Evolutionary conservation across 495 filamentous ascomycete species (phyloP).

Genomic region (Daldinia decipiens): DNA sequence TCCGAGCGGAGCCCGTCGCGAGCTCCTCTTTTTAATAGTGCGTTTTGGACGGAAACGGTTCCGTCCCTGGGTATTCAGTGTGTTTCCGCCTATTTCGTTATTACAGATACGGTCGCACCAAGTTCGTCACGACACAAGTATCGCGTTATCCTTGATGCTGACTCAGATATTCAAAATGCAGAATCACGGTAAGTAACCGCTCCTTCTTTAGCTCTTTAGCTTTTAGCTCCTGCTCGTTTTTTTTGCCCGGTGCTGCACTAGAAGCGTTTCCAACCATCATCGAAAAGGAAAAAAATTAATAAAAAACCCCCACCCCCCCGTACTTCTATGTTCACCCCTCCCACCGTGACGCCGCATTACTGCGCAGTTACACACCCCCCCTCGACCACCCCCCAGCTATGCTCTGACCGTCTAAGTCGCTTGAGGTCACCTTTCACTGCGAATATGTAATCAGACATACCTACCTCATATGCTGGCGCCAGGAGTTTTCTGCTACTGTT

Average conservation of each 20-base stretch:
- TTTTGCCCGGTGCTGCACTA: slow-evolving; percentile 27
- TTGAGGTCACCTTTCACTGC: slow-evolving; percentile 44
- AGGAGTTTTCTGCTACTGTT: slow-evolving; percentile 42
- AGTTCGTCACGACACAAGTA: slow-evolving; percentile 25
- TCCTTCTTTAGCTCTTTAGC: slow-evolving; percentile 25
- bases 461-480: slow-evolving; percentile 47
- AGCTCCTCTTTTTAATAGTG: slow-evolving; percentile 30
- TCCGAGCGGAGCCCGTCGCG: slow-evolving; percentile 41
- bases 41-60: slow-evolving; percentile 43
- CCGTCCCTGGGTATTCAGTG: slow-evolving; percentile 23
- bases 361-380: slow-evolving; percentile 35
- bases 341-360: slow-evolving; percentile 39
- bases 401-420: slow-evolving; percentile 48
- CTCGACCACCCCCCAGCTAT: slow-evolving; percentile 14
- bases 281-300: slow-evolving; percentile 6
- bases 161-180: slow-evolving; percentile 44
- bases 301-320: slow-evolving; percentile 22
- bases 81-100: background rate
- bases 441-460: slow-evolving; percentile 51
- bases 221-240: too few relatives aligned
- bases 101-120: slow-evolving; percentile 31
- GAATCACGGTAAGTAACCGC: slow-evolving; percentile 41
- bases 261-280: slow-evolving; percentile 33
- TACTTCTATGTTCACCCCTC: slow-evolving; percentile 33
- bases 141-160: slow-evolving; percentile 40